Evolutionary conservation across 1,284 basidiomycete species (phyloP).

Genomic region (Cystobasidium sp.): DNA sequence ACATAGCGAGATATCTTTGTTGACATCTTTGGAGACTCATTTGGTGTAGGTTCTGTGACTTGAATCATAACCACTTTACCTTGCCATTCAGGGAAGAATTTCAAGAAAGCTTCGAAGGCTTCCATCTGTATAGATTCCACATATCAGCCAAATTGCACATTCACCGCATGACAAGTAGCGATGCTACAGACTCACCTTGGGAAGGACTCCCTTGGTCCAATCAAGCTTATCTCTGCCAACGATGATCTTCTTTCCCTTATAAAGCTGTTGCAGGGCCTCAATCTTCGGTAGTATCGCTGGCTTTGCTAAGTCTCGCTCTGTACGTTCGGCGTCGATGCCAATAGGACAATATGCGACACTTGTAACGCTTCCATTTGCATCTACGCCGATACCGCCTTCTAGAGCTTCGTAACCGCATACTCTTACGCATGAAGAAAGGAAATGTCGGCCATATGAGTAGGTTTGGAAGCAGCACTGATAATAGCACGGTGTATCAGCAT

Average conservation of each 20-base stretch:
- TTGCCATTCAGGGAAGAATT: slow-evolving; percentile 94
- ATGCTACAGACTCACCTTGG: slow-evolving; percentile 68
- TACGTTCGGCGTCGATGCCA: slow-evolving; percentile 92
- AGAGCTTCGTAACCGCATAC: slow-evolving; percentile 94
- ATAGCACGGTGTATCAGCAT: background rate
- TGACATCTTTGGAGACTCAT: slow-evolving; percentile 92
- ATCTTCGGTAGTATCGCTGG: slow-evolving; percentile 88
- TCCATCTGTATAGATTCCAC: slow-evolving; percentile 65
- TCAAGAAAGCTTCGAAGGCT: slow-evolving; percentile 92
- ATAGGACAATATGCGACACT: slow-evolving; percentile 91
- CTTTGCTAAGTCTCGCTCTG: slow-evolving; percentile 75
- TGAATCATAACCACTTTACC: slow-evolving; percentile 75
- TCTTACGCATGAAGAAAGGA: slow-evolving; percentile 89
- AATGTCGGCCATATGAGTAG: slow-evolving; percentile 95
- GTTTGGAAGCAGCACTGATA: slow-evolving; percentile 63
- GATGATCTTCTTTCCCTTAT: slow-evolving; percentile 98
- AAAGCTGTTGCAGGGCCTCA: slow-evolving; percentile 78
- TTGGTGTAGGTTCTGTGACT: slow-evolving; percentile 92
- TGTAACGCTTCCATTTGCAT: slow-evolving; percentile 84
- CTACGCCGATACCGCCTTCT: slow-evolving; percentile 71
- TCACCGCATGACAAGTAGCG: background rate
- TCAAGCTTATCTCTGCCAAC: slow-evolving; percentile 99
- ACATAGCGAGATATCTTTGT: slow-evolving; percentile 92
- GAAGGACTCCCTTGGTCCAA: slow-evolving; percentile 94
- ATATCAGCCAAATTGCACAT: slow-evolving; percentile 16